Evolutionary conservation across 2,329 filamentous ascomycete species (phyloP).

Genomic region (Colletotrichum destructivum): DNA sequence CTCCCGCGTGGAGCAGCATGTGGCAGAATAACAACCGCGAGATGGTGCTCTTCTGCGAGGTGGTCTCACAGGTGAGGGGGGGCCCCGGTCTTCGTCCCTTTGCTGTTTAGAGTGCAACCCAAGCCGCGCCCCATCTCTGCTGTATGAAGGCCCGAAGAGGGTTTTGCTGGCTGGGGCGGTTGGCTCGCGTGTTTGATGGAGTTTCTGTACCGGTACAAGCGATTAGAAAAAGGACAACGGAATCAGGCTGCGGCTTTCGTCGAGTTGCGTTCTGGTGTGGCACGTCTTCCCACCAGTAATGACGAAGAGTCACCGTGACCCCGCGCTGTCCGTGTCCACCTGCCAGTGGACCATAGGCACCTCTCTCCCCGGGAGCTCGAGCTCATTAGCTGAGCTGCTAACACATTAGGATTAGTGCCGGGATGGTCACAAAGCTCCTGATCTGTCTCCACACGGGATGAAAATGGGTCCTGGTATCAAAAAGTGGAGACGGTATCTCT

Average conservation of each 20-base stretch:
- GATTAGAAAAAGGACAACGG: slow-evolving; percentile 6
- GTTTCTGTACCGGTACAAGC: slow-evolving; percentile 33
- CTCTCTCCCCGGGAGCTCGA: slow-evolving; percentile 19
- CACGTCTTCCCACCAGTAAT: slow-evolving; percentile 24
- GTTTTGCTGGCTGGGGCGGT: slow-evolving; percentile 18
- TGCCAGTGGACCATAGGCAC: slow-evolving; percentile 23
- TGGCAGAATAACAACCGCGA: slow-evolving; percentile 17
- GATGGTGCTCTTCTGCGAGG: background rate
- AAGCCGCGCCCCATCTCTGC: slow-evolving; percentile 21
- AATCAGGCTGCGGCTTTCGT: slow-evolving; percentile 33
- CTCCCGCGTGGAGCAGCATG: slow-evolving; percentile 35
- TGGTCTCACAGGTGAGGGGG: slow-evolving; percentile 17
- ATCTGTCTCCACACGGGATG: slow-evolving; percentile 20
- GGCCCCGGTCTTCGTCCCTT: background rate
- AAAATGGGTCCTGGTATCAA: slow-evolving; percentile 21
- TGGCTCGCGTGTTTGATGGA: slow-evolving; percentile 29
- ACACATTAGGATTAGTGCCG: slow-evolving; percentile 23
- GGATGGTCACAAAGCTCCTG: slow-evolving; percentile 8
- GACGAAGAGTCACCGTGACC: slow-evolving; percentile 7
- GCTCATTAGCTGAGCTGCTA: slow-evolving; percentile 29
- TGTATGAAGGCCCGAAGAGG: slow-evolving; percentile 37
- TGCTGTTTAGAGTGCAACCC: slow-evolving; percentile 21
- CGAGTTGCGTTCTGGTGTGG: slow-evolving; percentile 18
- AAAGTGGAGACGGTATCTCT: slow-evolving; percentile 7
- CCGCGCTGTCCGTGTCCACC: slow-evolving; percentile 25